These are phyloP conservation scores for Phlebopus sp. DNA, from an alignment of 1,284 basidiomycete genomes.

Conservation along the genomic window DNA sequence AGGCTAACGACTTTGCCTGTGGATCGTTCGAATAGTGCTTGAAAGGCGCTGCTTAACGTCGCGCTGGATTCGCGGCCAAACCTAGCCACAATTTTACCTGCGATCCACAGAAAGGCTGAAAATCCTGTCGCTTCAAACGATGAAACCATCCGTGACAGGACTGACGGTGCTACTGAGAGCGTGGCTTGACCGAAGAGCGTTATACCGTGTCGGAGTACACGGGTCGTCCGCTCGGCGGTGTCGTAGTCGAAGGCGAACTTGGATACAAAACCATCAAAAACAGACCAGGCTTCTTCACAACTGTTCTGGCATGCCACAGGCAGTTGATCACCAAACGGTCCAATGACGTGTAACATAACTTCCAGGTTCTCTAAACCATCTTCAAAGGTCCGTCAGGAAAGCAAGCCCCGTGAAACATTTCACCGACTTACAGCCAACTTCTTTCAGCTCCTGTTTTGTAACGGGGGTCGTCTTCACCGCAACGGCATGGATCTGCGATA, in stretches of 20 bases:
- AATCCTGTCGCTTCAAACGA: constrained; percentile 83
- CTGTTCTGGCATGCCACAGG: constrained; percentile 80
- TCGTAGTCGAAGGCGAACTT: constrained; percentile 80
- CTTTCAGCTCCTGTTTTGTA: constrained; percentile 62
- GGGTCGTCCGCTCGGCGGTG: constrained; percentile 82
- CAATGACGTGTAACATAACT: constrained; percentile 79
- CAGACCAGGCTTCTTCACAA: constrained; percentile 77
- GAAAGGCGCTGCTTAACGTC: constrained; percentile 53
- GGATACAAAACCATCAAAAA: constrained; percentile 79
- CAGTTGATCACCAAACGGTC: constrained; percentile 77
- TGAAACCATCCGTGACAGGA: constrained; percentile 74
- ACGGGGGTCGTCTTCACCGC: constrained; percentile 47
- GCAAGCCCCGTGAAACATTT: neutral
- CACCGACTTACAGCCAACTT: constrained; percentile 56
- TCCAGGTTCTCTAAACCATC: constrained; percentile 90
- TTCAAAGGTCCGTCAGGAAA: constrained; percentile 21
- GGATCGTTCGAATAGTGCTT: constrained; percentile 69
- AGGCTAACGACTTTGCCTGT: constrained; percentile 69
- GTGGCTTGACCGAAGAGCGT: constrained; percentile 76
- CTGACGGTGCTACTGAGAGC: constrained; percentile 64
- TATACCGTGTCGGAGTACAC: constrained; percentile 84
- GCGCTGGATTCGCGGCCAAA: constrained; percentile 67
- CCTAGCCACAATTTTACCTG: constrained; percentile 74
- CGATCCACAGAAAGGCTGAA: constrained; percentile 93
- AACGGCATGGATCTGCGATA: constrained; percentile 66